Conservation (phyloP, 352 stramenopile species). For the Blastocystis sp. region DNA sequence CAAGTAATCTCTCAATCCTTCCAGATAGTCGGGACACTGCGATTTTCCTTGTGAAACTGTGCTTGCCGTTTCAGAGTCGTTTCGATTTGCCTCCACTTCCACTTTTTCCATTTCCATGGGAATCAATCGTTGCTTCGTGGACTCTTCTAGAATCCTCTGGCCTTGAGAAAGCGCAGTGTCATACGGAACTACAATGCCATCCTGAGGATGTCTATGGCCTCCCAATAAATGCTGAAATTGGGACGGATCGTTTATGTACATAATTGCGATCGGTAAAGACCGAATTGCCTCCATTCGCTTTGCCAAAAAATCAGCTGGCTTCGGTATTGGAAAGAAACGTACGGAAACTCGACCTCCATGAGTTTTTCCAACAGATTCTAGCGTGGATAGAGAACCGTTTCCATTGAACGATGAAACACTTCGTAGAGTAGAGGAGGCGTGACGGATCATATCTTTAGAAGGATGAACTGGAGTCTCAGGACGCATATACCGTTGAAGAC, state of each 20-base stretch:
- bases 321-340: neutral
- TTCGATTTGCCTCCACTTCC: neutral
- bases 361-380: neutral
- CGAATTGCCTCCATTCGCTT: neutral
- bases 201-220: neutral
- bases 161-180: neutral
- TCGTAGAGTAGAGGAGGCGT: neutral
- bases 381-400: neutral
- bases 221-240: constrained; percentile 28
- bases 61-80: neutral
- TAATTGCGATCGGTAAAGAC: neutral
- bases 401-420: neutral
- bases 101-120: neutral
- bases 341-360: neutral
- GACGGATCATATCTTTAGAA: neutral
- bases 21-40: neutral
- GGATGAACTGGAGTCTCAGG: neutral
- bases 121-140: neutral
- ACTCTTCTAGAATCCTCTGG: neutral
- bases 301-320: neutral
- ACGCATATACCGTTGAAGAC: constrained; percentile 8
- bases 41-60: neutral
- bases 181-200: constrained; percentile 27
- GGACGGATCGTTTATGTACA: neutral
- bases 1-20: neutral